A percentile compares a stretch with the other conserved stretches of the same genome.
Evolutionary conservation across 2,329 filamentous ascomycete genomes (phyloP).

Genomic region (Fusarium staphyleae): DNA sequence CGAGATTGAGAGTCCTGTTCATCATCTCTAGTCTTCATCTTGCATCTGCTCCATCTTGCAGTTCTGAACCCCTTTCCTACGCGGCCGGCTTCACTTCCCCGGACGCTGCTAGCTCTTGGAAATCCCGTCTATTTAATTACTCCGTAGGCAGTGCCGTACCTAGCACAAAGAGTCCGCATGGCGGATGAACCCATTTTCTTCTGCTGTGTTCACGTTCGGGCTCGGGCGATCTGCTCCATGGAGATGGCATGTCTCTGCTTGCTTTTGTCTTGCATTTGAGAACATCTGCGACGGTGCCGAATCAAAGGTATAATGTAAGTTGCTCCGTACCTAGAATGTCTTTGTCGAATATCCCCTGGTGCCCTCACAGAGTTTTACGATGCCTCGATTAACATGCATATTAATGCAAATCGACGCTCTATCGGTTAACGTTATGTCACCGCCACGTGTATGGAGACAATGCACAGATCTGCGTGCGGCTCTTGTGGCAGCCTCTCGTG

Average conservation of each 20-base stretch:
- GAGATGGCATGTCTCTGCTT: slow-evolving; percentile 26
- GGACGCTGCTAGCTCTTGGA: slow-evolving; percentile 22
- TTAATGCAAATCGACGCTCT: slow-evolving; percentile 23
- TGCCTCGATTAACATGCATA: slow-evolving; percentile 30
- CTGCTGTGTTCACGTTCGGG: slow-evolving; percentile 12
- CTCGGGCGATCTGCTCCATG: slow-evolving; percentile 6
- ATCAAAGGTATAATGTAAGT: background rate
- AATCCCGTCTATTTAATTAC: slow-evolving; percentile 4
- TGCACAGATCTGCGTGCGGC: slow-evolving; percentile 31
- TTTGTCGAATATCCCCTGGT: slow-evolving; percentile 3
- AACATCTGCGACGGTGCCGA: slow-evolving; percentile 8
- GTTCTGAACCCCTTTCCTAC: slow-evolving; percentile 17
- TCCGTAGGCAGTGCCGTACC: slow-evolving; percentile 3
- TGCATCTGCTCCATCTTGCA: slow-evolving; percentile 22
- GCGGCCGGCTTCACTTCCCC: slow-evolving; percentile 29
- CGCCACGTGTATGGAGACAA: slow-evolving; percentile 34
- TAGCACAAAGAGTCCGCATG: slow-evolving; percentile 1
- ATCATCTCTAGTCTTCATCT: slow-evolving; percentile 7
- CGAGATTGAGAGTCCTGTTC: slow-evolving; percentile 21
- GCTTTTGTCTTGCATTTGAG: slow-evolving; percentile 10
- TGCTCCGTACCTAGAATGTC: background rate
- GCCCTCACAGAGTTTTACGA: slow-evolving; percentile 18
- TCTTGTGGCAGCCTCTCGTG: slow-evolving; percentile 20
- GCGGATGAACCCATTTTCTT: slow-evolving; percentile 11
- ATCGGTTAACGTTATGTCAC: slow-evolving; percentile 13